Conservation (phyloP, 2,329 filamentous ascomycete species). For the Trichoderma endophyticum region DNA sequence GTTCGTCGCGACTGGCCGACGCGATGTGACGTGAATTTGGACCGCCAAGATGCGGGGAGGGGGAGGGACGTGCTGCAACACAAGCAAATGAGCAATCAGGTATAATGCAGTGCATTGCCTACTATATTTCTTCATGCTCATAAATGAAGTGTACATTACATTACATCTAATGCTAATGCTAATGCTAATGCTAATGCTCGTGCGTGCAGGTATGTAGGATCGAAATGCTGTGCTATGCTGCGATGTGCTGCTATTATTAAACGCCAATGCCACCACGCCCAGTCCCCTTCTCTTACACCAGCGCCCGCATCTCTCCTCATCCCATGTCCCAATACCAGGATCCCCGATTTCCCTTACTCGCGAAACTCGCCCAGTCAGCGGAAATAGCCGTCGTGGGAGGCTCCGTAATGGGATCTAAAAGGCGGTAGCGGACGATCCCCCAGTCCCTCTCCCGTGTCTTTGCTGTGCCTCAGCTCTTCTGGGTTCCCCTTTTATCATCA, state of each 20-base stretch:
- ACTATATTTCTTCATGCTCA: background rate
- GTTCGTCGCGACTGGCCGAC: background rate
- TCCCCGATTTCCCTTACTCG: background rate
- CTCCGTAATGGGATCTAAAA: background rate
- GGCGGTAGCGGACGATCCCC: constrained; percentile 17
- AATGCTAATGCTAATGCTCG: background rate
- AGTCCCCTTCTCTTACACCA: background rate
- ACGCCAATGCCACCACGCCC: background rate
- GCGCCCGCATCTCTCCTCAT: background rate
- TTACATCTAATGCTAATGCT: background rate
- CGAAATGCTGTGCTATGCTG: background rate
- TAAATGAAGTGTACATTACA: background rate
- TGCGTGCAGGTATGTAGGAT: background rate
- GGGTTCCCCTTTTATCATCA: background rate
- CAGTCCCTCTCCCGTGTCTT: background rate
- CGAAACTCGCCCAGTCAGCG: background rate
- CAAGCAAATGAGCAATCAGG: background rate
- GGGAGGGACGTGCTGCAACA: background rate
- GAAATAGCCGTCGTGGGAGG: constrained; percentile 1
- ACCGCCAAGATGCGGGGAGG: background rate
- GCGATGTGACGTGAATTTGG: constrained; percentile 5
- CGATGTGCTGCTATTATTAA: background rate
- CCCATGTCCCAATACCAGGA: background rate
- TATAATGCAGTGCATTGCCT: background rate
- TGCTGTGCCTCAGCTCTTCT: background rate